Conservation (phyloP, 2,329 filamentous ascomycete species). For the Eutypa lata region DNA sequence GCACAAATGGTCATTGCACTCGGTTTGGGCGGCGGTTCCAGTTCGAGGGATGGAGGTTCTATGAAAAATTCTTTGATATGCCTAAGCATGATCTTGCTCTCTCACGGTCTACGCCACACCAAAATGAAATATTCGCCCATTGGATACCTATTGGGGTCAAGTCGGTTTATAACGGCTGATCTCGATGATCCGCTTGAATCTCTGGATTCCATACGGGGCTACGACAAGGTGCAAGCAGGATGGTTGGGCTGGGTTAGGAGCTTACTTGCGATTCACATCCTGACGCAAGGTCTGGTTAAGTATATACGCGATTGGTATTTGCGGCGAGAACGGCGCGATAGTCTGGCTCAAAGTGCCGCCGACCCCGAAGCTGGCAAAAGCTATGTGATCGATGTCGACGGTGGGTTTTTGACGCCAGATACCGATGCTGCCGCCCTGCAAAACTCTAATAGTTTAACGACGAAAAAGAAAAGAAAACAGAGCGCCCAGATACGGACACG, state of each 20-base stretch:
- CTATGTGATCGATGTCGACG: constrained; percentile 36
- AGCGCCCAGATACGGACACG: constrained; percentile 86
- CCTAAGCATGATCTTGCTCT: constrained; percentile 62
- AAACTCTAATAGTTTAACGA: constrained; percentile 55
- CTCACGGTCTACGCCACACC: constrained; percentile 50
- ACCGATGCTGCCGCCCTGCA: constrained; percentile 50
- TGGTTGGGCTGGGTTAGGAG: constrained; percentile 66
- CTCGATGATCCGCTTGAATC: constrained; percentile 47
- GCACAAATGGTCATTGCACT: constrained; percentile 92
- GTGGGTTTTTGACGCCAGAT: constrained; percentile 52
- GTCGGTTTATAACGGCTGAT: constrained; percentile 42
- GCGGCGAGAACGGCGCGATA: constrained; percentile 54
- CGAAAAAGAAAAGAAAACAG: constrained; percentile 85
- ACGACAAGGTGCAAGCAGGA: constrained; percentile 50
- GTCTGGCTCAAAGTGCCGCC: constrained; percentile 42
- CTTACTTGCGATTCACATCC: constrained; percentile 69
- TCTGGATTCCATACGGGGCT: constrained; percentile 35
- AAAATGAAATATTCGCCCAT: constrained; percentile 46
- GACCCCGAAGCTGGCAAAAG: constrained; percentile 64
- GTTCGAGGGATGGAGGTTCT: constrained; percentile 63
- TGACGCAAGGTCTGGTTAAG: constrained; percentile 69
- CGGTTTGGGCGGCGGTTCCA: constrained; percentile 79
- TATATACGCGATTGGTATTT: constrained; percentile 69
- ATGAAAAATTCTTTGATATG: constrained; percentile 67
- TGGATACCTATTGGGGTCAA: constrained; percentile 43